phyloP scores from a whole-genome alignment of 495 filamentous ascomycete species.

The Penicillium atrosanguineum region DNA sequence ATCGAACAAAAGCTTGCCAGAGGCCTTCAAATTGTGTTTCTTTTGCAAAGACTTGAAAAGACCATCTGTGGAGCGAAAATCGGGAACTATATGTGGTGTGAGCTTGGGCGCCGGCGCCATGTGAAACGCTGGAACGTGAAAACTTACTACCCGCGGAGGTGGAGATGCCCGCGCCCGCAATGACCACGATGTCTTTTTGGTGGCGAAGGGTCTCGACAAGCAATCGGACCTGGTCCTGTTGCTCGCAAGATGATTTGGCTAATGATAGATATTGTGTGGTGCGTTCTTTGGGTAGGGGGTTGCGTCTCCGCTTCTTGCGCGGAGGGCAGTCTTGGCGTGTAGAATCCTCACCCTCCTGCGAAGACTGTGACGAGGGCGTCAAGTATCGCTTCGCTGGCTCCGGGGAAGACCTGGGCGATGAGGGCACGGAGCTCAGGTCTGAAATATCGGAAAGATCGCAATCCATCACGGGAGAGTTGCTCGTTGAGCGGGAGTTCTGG shows the following conservation, averaged over 20 bases:
- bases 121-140: conserved; percentile 63
- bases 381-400: conserved; percentile 50
- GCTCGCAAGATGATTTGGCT: conserved; percentile 43
- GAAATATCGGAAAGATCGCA: conserved; percentile 49
- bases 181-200: conserved; percentile 93
- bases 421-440: conserved; percentile 53
- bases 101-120: conserved; percentile 30
- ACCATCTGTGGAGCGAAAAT: conserved; percentile 88
- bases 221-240: conserved; percentile 60
- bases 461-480: conserved; percentile 31
- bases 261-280: conserved; percentile 77
- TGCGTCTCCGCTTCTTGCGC: conserved; percentile 65
- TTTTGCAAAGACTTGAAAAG: conserved; percentile 80
- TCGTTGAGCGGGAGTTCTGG: neutral
- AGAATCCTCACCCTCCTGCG: conserved; percentile 52
- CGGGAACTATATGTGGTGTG: conserved; percentile 65
- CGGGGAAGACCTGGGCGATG: conserved; percentile 58
- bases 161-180: conserved; percentile 95
- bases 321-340: conserved; percentile 59
- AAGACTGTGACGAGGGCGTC: conserved; percentile 60
- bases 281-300: conserved; percentile 66
- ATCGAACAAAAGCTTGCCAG: conserved; percentile 94
- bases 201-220: conserved; percentile 75
- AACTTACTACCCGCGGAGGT: conserved; percentile 91
- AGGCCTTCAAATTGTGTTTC: conserved; percentile 86